Percentiles rank a stretch among this genome's conserved stretches.
Evolutionary conservation across 345 rosid genomes (phyloP).

Genomic region (Salix udensis): DNA sequence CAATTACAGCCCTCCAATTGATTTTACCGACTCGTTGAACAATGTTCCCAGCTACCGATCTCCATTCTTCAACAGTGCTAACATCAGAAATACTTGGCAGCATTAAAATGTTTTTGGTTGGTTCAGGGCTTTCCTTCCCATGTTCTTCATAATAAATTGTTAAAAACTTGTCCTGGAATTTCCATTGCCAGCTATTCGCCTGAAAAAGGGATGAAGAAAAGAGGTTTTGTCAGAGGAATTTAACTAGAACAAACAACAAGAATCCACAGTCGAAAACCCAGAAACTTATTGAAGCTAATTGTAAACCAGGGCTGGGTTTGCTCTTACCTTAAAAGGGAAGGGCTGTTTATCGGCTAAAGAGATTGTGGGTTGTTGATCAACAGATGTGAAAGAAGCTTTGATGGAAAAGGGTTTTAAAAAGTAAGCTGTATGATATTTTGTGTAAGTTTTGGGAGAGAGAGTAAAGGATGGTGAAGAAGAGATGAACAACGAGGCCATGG

Average conservation of each 20-base stretch:
- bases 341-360: slow-evolving; percentile 37
- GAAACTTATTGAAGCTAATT: neutral
- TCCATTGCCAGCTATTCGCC: slow-evolving; percentile 71
- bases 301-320: neutral
- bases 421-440: slow-evolving; percentile 21
- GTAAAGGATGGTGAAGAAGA: slow-evolving; percentile 37
- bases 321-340: slow-evolving; percentile 48
- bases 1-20: slow-evolving; percentile 75
- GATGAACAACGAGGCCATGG: slow-evolving; percentile 40
- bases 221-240: neutral
- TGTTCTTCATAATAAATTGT: slow-evolving; percentile 76
- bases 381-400: slow-evolving; percentile 56
- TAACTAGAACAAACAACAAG: neutral
- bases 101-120: slow-evolving; percentile 65
- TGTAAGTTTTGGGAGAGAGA: slow-evolving; percentile 32
- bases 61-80: slow-evolving; percentile 94
- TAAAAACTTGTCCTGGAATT: slow-evolving; percentile 53
- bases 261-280: neutral
- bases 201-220: slow-evolving; percentile 25
- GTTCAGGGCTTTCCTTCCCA: slow-evolving; percentile 40
- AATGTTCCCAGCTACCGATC: slow-evolving; percentile 73
- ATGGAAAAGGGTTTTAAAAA: slow-evolving; percentile 46
- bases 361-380: slow-evolving; percentile 35
- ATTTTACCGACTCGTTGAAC: slow-evolving; percentile 46
- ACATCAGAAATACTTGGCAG: slow-evolving; percentile 95